These are phyloP conservation scores for Oligophagozyma castellii DNA, from an alignment of 1,139 yeast genomes.

Conservation along the genomic window DNA sequence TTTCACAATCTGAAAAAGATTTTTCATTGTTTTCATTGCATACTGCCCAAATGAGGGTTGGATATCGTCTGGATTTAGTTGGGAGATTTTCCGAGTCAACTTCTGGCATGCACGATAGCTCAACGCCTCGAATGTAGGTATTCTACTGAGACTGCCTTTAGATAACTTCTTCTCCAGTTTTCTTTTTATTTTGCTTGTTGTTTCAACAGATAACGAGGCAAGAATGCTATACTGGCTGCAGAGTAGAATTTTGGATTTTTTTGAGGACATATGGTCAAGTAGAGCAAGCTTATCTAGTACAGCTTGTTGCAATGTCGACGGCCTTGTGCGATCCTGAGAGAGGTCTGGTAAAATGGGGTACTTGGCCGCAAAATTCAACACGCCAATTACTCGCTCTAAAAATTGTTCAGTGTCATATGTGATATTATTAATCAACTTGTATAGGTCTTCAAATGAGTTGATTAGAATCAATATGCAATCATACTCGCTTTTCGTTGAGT, in stretches of 20 bases:
- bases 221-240: slow-evolving; percentile 42
- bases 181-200: slow-evolving; percentile 37
- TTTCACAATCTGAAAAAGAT: slow-evolving; percentile 30
- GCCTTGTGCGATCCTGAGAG: slow-evolving; percentile 32
- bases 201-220: slow-evolving; percentile 44
- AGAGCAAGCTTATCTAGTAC: slow-evolving; percentile 33
- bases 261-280: slow-evolving; percentile 25
- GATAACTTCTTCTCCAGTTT: slow-evolving; percentile 23
- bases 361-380: slow-evolving; percentile 46
- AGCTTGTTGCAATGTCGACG: slow-evolving; percentile 41
- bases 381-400: slow-evolving; percentile 31
- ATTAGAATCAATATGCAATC: slow-evolving; percentile 41
- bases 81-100: slow-evolving; percentile 28
- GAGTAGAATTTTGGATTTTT: slow-evolving; percentile 31
- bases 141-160: slow-evolving; percentile 25
- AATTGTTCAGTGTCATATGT: slow-evolving; percentile 23
- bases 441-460: slow-evolving; percentile 36
- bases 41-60: slow-evolving; percentile 35
- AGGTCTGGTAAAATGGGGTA: slow-evolving; percentile 51
- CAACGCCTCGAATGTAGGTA: slow-evolving; percentile 57
- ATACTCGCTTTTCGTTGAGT: slow-evolving; percentile 34
- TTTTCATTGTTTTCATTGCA: slow-evolving; percentile 27
- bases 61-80: slow-evolving; percentile 22
- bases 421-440: slow-evolving; percentile 23
- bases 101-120: slow-evolving; percentile 38